Conservation (phyloP, 192 early-diverging fungal genomes). For the Gonapodya sp. region DNA sequence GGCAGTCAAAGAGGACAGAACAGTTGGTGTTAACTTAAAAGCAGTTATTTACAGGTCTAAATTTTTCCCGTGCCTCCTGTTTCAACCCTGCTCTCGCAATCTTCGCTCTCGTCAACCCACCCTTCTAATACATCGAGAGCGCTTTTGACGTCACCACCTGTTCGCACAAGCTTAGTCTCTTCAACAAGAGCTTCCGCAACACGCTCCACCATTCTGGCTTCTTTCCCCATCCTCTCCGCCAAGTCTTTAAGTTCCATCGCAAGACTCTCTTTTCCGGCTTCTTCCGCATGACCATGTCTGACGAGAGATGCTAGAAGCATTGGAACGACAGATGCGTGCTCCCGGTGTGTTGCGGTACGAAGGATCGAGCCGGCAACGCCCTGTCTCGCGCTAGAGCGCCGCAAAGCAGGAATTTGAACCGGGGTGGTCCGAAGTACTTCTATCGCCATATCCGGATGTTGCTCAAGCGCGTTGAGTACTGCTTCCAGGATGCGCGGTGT, state of each 20-base stretch:
- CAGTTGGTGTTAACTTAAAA: too few species aligned
- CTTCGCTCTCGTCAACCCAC: not conserved
- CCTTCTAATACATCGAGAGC: not conserved
- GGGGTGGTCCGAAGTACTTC: not conserved
- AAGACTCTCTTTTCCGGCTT: not conserved
- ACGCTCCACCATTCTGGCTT: not conserved
- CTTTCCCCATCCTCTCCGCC: not conserved
- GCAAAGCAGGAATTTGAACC: not conserved
- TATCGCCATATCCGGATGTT: not conserved
- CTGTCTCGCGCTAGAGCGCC: not conserved
- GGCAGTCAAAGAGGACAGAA: too few species aligned
- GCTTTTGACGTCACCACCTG: not conserved
- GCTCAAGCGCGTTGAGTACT: not conserved
- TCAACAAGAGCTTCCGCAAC: not conserved
- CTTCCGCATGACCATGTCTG: not conserved
- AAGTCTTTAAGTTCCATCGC: not conserved
- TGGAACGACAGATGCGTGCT: not conserved
- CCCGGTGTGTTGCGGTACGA: not conserved
- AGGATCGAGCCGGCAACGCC: not conserved
- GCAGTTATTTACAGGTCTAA: too few species aligned
- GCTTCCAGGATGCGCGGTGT: not conserved
- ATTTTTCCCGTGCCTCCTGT: too few species aligned
- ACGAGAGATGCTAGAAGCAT: not conserved
- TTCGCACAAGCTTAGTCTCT: not conserved
- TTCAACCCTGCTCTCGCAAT: too few species aligned